These are phyloP conservation scores for Phytophthora tentaculata DNA, from an alignment of 352 stramenopile species.

Conservation along the genomic window DNA sequence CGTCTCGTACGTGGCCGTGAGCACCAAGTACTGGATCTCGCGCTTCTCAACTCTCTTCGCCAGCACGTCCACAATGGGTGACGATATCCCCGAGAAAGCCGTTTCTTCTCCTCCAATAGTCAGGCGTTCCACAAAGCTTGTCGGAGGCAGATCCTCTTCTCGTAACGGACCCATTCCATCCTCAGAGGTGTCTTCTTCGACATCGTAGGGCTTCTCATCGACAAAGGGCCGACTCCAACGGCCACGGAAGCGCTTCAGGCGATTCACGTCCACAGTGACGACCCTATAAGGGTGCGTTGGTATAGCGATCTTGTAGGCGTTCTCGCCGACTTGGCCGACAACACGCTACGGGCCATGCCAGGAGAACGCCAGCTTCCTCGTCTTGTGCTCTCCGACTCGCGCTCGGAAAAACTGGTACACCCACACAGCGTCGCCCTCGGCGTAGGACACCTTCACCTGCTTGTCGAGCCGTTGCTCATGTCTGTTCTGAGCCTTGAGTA, in stretches of 20 bases:
- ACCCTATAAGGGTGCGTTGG: background rate
- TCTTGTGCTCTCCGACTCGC: background rate
- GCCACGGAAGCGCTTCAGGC: background rate
- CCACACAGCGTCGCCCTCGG: constrained; percentile 11
- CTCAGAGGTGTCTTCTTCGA: no score
- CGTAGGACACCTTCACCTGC: background rate
- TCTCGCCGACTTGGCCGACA: background rate
- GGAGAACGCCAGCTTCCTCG: constrained; percentile 15
- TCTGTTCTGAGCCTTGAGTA: no score
- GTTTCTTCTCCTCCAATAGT: no score
- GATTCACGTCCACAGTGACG: background rate
- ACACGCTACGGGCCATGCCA: constrained; percentile 10
- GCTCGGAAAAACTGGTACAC: constrained; percentile 16
- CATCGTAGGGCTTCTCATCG: no score
- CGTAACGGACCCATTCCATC: no score
- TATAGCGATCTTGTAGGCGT: background rate
- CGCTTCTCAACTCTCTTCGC: no score
- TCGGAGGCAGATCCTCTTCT: no score
- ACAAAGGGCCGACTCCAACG: background rate
- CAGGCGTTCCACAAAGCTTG: no score
- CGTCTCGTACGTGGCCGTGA: no score
- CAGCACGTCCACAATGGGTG: no score
- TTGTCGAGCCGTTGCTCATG: background rate
- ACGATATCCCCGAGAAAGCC: no score
- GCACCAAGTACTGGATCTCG: no score